Evolutionary conservation across 2,329 filamentous ascomycete genomes (phyloP), one percentile per base, ranked within the genome.

Genomic region (Talaromyces sp.): DNA sequence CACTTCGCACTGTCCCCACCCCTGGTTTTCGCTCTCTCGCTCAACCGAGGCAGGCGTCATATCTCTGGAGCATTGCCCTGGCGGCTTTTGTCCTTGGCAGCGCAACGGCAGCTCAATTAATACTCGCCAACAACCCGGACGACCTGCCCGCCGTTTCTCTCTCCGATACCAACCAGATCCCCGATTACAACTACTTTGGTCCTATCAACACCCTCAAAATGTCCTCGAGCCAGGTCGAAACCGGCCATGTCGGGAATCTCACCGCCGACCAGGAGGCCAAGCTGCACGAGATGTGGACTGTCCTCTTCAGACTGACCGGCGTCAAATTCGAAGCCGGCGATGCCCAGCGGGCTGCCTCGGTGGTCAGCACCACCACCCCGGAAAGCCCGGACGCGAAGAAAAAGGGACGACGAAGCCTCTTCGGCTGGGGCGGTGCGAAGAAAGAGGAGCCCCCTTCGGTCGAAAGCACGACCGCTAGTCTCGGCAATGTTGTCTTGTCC

Each of bases 221-320:
- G 58, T 74, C 76, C 69, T 64, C 73, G 57, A 62, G 65, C 62
- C 64, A 72, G 63, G 63, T 66, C 32, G 69, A 69, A 49, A 70
- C 70, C 43, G 95, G 95, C 58, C 87, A 92, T 63, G 85, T 91
- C 58, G 92, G 91, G 62, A 96, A 90, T 67, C 82, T 99, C 61
- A 97, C 93, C n/a, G 75, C 86, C 3, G 93, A 97, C 64, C 87
- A 99, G 77, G 91, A 96, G 69, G 84, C 85, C 64, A 97, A 96
- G 78, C 80, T 99, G 61, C 89, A 89, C 69, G 89, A 96, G 74
- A 84, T 98, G 66, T 99, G 95, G 95, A 77, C 83, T 14, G 80
- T 87, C 58, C 82, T 91, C 43, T 83, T 96, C 66, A 87, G 89
- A 64, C 81, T 96, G 51, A 92, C 89, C 71, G 90, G 89, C 29